Conservation (phyloP, 305 asterid species). For the Solanum hybrid region DNA sequence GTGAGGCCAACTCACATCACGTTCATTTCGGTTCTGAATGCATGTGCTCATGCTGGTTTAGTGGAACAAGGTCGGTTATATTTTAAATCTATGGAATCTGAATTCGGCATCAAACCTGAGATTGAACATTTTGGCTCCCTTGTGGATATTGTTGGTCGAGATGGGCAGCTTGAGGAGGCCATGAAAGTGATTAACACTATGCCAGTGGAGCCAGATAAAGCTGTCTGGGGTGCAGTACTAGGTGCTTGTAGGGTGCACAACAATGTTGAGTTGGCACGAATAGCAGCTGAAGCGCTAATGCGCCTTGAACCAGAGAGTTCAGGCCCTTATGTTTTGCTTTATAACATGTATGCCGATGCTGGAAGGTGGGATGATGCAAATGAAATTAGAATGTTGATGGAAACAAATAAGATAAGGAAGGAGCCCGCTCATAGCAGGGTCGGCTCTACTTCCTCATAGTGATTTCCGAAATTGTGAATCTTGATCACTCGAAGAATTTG, state of each 20-base stretch:
- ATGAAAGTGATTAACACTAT: slow-evolving; percentile 42
- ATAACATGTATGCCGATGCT: slow-evolving; percentile 62
- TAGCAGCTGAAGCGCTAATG: slow-evolving; percentile 68
- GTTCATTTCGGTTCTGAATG: slow-evolving; percentile 68
- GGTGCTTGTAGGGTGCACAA: slow-evolving; percentile 64
- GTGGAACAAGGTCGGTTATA: slow-evolving; percentile 52
- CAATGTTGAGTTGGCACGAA: slow-evolving; percentile 49
- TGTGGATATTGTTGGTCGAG: slow-evolving; percentile 64
- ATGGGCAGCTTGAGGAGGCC: slow-evolving; percentile 71
- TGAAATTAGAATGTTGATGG: slow-evolving; percentile 55
- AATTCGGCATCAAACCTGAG: slow-evolving; percentile 64
- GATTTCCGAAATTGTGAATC: neutral
- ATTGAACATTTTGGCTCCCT: slow-evolving; percentile 70
- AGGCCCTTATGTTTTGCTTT: slow-evolving; percentile 52
- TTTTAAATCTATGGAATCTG: slow-evolving; percentile 52
- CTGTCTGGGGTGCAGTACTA: slow-evolving; percentile 78
- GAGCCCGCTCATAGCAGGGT: slow-evolving; percentile 6
- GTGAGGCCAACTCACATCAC: slow-evolving; percentile 62
- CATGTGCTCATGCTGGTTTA: slow-evolving; percentile 73
- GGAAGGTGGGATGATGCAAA: slow-evolving; percentile 77
- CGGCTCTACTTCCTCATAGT: neutral
- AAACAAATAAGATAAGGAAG: slow-evolving; percentile 41
- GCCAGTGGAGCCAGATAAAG: slow-evolving; percentile 61
- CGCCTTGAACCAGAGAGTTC: slow-evolving; percentile 66
- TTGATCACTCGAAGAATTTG: neutral